Percentiles rank a stretch among this genome's conserved stretches.
Evolutionary conservation across 495 filamentous ascomycete genomes (phyloP).

Genomic region (Penicillium paxilli): DNA sequence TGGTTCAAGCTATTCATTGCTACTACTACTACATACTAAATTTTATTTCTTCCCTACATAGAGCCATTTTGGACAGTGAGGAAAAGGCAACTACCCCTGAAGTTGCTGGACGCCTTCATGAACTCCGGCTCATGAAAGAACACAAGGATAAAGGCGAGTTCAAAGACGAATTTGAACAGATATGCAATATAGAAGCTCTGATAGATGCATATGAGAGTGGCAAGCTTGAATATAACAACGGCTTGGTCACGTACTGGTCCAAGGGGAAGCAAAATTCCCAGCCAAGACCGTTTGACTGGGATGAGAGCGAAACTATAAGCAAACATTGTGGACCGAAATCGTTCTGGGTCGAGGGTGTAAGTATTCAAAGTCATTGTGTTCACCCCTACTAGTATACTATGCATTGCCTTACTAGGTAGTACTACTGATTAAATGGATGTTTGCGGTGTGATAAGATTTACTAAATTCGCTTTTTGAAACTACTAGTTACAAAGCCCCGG

Average conservation of each 20-base stretch:
- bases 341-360: conserved; percentile 1
- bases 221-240: background rate
- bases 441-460: too few relatives aligned
- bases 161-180: background rate
- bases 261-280: background rate
- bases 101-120: background rate
- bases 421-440: too few relatives aligned
- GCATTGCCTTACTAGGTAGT: too few relatives aligned
- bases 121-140: background rate
- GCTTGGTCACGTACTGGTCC: conserved; percentile 5
- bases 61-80: too few relatives aligned
- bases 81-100: background rate
- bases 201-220: background rate
- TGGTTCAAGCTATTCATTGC: too few relatives aligned
- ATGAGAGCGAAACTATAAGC: background rate
- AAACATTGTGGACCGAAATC: background rate
- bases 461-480: too few relatives aligned
- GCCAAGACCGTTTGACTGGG: conserved; percentile 2
- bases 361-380: too few relatives aligned
- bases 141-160: background rate
- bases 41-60: too few relatives aligned
- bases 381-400: too few relatives aligned
- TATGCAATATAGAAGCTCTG: background rate
- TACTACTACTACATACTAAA: too few relatives aligned
- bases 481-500: too few relatives aligned